A percentile compares a stretch with the other conserved stretches of the same genome.
Evolutionary conservation across 2,329 filamentous ascomycete genomes (phyloP).

Genomic region (Penicillium sp.): DNA sequence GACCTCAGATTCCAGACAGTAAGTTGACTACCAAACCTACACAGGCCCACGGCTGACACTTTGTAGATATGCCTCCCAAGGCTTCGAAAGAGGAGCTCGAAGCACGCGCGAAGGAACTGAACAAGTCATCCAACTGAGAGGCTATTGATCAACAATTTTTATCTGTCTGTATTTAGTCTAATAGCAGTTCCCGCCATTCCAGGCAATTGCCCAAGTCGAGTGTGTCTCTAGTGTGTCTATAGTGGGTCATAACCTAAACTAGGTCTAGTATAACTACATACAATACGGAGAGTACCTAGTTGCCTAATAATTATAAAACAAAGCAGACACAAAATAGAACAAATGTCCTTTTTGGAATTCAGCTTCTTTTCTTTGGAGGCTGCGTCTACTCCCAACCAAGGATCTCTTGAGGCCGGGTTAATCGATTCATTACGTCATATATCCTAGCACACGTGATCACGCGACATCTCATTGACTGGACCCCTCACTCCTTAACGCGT

Average conservation of each 20-base stretch:
- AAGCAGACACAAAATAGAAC: neutral
- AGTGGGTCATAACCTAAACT: neutral
- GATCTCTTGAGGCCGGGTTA: neutral
- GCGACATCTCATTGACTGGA: slow-evolving; percentile 6
- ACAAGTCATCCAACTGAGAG: slow-evolving; percentile 33
- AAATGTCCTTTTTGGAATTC: neutral
- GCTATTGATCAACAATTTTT: neutral
- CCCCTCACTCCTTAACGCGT: slow-evolving; percentile 17
- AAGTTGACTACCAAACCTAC: slow-evolving; percentile 12
- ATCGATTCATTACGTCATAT: slow-evolving; percentile 19
- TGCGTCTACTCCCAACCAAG: neutral
- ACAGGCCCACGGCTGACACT: neutral
- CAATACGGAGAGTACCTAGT: neutral
- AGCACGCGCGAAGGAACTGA: slow-evolving; percentile 64
- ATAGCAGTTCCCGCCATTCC: neutral
- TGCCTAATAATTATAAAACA: neutral
- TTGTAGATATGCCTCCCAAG: slow-evolving; percentile 43
- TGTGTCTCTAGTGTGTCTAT: neutral
- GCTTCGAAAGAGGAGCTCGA: slow-evolving; percentile 65
- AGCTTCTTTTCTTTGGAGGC: neutral
- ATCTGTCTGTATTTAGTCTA: neutral
- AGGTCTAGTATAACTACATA: neutral
- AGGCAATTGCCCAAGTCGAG: neutral
- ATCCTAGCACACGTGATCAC: slow-evolving; percentile 14
- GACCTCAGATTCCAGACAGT: slow-evolving; percentile 48